Conservation (phyloP, 257 asterid genomes). For the Misopates orontium region DNA sequence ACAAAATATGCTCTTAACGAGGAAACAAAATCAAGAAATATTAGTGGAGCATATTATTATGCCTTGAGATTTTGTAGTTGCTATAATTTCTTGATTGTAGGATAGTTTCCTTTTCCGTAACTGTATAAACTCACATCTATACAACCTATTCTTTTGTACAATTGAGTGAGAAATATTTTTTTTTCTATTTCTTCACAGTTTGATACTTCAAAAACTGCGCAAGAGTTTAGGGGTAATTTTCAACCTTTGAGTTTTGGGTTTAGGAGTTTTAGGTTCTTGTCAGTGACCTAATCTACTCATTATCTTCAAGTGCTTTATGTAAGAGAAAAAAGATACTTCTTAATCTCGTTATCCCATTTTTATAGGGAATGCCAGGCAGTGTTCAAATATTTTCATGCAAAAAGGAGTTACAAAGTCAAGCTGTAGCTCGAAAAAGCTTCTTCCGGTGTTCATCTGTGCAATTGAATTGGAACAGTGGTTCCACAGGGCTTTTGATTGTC, state of each 20-base stretch:
- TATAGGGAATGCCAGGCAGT: constrained; percentile 97
- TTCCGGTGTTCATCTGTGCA: constrained; percentile 93
- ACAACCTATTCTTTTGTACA: too few relatives aligned
- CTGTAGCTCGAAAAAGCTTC: constrained; percentile 86
- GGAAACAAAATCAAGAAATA: too few relatives aligned
- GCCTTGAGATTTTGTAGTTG: too few relatives aligned
- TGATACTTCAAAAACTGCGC: too few relatives aligned
- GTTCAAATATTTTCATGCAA: constrained; percentile 79
- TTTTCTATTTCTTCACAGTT: too few relatives aligned
- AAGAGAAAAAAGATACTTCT: background rate
- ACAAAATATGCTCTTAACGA: too few relatives aligned
- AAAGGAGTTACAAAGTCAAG: constrained; percentile 75
- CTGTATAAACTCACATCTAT: too few relatives aligned
- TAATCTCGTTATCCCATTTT: constrained; percentile 26
- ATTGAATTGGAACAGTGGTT: constrained; percentile 78
- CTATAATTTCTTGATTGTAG: too few relatives aligned
- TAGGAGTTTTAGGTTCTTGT: background rate
- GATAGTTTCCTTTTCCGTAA: too few relatives aligned
- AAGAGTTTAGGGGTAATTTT: background rate
- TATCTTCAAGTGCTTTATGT: background rate
- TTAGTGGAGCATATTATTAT: too few relatives aligned
- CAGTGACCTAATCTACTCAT: background rate
- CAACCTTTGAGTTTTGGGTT: background rate
- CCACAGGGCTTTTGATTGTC: constrained; percentile 80
- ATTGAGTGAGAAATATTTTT: too few relatives aligned